Evolutionary conservation across 345 rosid species (phyloP).

Genomic region (Clausena lansium): DNA sequence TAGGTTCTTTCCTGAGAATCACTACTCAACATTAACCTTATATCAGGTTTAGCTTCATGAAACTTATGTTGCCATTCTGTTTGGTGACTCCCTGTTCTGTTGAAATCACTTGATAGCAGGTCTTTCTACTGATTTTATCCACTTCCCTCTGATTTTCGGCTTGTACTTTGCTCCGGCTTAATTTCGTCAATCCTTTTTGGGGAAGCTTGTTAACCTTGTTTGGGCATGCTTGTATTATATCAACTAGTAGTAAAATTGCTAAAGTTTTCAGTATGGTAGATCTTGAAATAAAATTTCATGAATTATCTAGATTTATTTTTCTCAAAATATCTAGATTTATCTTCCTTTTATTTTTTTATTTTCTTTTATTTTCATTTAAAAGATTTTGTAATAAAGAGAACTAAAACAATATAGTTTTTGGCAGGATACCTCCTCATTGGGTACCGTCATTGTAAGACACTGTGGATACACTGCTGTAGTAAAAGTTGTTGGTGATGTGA

Average conservation of each 20-base stretch:
- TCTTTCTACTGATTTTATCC: constrained; percentile 6
- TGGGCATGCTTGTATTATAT: constrained; percentile 11
- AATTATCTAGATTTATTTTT: neutral
- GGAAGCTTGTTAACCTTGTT: constrained; percentile 15
- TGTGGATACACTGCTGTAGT: constrained; percentile 61
- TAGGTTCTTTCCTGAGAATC: neutral
- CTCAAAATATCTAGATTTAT: neutral
- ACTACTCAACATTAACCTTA: neutral
- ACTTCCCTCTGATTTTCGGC: neutral
- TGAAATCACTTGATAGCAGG: neutral
- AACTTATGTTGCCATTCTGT: neutral
- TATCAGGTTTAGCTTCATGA: neutral
- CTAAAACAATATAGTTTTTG: constrained; percentile 16
- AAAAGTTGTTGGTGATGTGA: constrained; percentile 49
- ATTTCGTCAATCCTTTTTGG: neutral
- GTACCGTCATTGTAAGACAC: constrained; percentile 51
- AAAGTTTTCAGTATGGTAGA: constrained; percentile 10
- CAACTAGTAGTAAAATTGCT: constrained; percentile 14
- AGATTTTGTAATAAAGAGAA: neutral
- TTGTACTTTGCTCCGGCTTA: constrained; percentile 2
- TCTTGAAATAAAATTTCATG: neutral
- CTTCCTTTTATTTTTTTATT: neutral
- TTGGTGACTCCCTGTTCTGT: neutral
- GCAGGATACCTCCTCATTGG: constrained; percentile 57
- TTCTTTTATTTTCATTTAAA: too few species aligned